These are phyloP conservation scores for Amylocystis lapponica DNA, from an alignment of 768 basidiomycete species.

Conservation along the genomic window DNA sequence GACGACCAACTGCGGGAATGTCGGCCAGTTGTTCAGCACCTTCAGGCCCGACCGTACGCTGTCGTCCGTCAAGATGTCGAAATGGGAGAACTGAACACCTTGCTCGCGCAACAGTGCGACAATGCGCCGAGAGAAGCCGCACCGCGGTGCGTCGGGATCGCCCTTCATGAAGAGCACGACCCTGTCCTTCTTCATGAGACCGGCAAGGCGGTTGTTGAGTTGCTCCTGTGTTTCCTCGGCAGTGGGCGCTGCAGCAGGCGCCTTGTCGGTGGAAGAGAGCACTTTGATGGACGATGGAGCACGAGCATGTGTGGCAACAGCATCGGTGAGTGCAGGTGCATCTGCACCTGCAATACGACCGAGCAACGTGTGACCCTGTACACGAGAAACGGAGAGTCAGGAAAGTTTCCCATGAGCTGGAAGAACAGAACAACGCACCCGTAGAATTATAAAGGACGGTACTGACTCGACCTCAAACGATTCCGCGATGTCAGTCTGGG, in stretches of 20 bases:
- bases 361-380: slow-evolving; percentile 84
- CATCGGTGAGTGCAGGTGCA: slow-evolving; percentile 51
- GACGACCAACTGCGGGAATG: slow-evolving; percentile 63
- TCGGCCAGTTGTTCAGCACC: slow-evolving; percentile 59
- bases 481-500: slow-evolving; percentile 77
- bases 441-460: slow-evolving; percentile 76
- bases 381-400: slow-evolving; percentile 1
- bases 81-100: slow-evolving; percentile 45
- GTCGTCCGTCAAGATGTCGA: slow-evolving; percentile 56
- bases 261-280: slow-evolving; percentile 44
- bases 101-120: slow-evolving; percentile 45
- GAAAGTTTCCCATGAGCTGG: not conserved
- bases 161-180: slow-evolving; percentile 69
- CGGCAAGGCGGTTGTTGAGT: slow-evolving; percentile 55
- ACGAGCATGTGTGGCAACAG: slow-evolving; percentile 53
- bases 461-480: slow-evolving; percentile 91
- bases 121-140: slow-evolving; percentile 56
- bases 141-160: slow-evolving; percentile 50
- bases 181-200: slow-evolving; percentile 67
- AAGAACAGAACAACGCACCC: slow-evolving; percentile 40
- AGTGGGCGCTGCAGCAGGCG: slow-evolving; percentile 25
- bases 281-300: slow-evolving; percentile 27
- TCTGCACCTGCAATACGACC: slow-evolving; percentile 77
- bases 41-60: slow-evolving; percentile 53
- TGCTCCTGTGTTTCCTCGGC: slow-evolving; percentile 56